A percentile compares a stretch with the other conserved stretches of the same genome.
These are phyloP conservation scores for Fusarium mundagurra DNA, from an alignment of 2,329 filamentous ascomycete genomes.

Conservation along the genomic window DNA sequence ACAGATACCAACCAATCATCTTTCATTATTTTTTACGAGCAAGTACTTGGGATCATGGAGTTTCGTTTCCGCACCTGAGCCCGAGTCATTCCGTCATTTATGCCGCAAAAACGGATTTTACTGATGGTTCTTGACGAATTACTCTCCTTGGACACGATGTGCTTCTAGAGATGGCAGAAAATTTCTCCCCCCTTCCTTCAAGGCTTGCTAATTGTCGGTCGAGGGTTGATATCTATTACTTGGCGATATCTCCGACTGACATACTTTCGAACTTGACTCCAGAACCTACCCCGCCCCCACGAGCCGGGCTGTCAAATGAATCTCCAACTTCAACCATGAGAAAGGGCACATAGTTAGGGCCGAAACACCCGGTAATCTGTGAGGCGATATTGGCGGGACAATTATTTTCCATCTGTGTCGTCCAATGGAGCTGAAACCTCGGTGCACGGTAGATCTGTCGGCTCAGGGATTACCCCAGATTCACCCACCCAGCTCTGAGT, in stretches of 20 bases:
- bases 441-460: neutral
- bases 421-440: conserved; percentile 8
- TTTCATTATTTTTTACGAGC: neutral
- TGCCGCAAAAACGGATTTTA: neutral
- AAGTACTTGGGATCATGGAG: neutral
- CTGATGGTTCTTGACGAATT: neutral
- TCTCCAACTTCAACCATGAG: conserved; percentile 12
- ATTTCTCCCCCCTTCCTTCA: neutral
- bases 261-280: neutral
- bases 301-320: conserved; percentile 2
- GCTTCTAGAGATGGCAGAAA: neutral
- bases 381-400: neutral
- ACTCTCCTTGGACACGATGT: neutral
- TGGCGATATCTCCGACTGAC: neutral
- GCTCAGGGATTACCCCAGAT: conserved; percentile 12
- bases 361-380: neutral
- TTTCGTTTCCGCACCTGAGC: conserved; percentile 13
- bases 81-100: conserved; percentile 14
- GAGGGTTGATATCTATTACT: neutral
- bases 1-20: conserved; percentile 1
- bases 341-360: neutral
- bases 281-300: conserved; percentile 16
- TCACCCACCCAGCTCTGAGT: neutral
- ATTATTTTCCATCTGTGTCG: neutral
- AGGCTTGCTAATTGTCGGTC: neutral